Evolutionary conservation across 2,329 filamentous ascomycete species (phyloP), one percentile per base, ranked within the genome.

Genomic region (Ascochyta pisi): DNA sequence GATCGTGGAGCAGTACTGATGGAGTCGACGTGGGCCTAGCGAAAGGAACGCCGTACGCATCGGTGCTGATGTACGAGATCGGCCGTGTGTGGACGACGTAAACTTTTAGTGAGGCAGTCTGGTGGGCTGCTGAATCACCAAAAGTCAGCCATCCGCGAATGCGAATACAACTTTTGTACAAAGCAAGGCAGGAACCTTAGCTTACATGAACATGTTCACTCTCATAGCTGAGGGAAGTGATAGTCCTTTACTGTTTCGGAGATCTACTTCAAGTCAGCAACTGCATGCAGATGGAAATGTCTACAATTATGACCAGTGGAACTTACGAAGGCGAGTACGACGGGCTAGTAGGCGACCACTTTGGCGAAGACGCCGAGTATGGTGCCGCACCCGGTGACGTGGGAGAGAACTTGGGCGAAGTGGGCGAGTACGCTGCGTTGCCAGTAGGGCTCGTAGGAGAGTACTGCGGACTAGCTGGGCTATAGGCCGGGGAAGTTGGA

Each of bases 401-500:
- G 23, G 78, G 78, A 57, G 77, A 79, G 64, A 78, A 76, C 41
- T 68, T 70, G 0, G 75, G 75, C 22, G 71, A 76, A 1, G 76
- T 77, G 13, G 77, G 76, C 13, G 74, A 77, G 76, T 89, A 89
- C 4, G 81, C 66, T 38, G 64, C 61, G 29, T 68, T 68, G 5
- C 82, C n/a, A 82, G 85, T 60, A 27, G 71, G 86, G 83, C 29
- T 84, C 81, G 77, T 69, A 74, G 80, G 65, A 83, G 76, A 70
- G 81, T 85, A 64, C 81, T 73, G 68, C n/a, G 75, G 87, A 47
- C 84, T 88, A 3, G 87, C 85, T n/a, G 87, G 88, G 68, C 86
- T 89, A 77, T 91, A 91, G 68, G 83, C 86, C 51, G 89, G 88
- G 63, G 86, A 89, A 6, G 86, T 87, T 3, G 88, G 87, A 3